phyloP scores from a whole-genome alignment of 345 rosid species.

The Rhodamnia rubescens region DNA sequence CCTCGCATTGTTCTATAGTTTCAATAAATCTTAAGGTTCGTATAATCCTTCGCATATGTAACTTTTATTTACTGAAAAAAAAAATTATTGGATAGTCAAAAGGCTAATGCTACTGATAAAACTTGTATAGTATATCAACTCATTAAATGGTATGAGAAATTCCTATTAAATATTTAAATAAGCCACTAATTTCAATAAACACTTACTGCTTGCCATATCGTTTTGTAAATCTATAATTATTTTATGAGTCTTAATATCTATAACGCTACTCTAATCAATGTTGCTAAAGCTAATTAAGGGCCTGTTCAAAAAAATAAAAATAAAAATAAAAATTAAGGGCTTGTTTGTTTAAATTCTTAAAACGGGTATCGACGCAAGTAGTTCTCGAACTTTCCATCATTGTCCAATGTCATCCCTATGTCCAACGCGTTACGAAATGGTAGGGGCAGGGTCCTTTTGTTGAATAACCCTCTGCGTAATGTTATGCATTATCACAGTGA shows the following conservation, averaged over 20 bases:
- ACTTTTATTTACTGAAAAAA: not conserved
- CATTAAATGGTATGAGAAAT: not conserved
- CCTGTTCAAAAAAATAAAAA: too few species aligned
- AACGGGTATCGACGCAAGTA: not conserved
- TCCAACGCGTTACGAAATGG: not conserved
- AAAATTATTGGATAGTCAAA: not conserved
- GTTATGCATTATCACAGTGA: not conserved
- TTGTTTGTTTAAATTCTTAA: not conserved
- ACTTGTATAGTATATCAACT: not conserved
- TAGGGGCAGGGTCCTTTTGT: not conserved
- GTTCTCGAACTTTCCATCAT: not conserved
- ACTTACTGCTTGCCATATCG: not conserved
- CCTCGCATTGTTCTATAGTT: not conserved
- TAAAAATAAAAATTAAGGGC: not conserved
- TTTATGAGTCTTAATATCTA: not conserved
- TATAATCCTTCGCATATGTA: not conserved
- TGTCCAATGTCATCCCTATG: not conserved
- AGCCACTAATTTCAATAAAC: not conserved
- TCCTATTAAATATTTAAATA: not conserved
- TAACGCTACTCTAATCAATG: not conserved
- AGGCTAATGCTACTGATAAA: not conserved
- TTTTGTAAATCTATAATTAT: not conserved
- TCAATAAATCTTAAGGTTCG: not conserved
- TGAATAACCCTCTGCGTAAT: not conserved
- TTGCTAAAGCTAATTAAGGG: not conserved